These are phyloP conservation scores for Phialocephala sp. DNA, from an alignment of 2,329 filamentous ascomycete genomes.

Conservation along the genomic window DNA sequence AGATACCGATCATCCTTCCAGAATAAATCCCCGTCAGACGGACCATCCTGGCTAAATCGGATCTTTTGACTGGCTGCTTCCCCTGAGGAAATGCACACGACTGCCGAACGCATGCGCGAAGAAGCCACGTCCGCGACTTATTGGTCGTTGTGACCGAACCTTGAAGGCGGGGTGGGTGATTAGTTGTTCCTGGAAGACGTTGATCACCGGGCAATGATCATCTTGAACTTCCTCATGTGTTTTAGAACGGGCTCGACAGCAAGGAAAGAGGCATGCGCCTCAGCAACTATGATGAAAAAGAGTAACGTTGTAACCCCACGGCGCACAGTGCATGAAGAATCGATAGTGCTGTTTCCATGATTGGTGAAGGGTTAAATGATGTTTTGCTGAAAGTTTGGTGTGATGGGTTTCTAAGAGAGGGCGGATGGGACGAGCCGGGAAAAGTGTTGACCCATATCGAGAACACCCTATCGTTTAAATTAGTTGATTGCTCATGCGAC, in stretches of 20 bases:
- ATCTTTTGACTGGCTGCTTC: constrained; percentile 30
- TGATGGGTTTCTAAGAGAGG: background rate
- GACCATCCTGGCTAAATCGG: constrained; percentile 12
- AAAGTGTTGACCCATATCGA: background rate
- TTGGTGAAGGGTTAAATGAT: constrained; percentile 7
- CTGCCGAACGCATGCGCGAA: constrained; percentile 13
- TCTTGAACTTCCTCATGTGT: constrained; percentile 18
- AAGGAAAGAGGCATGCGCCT: constrained; percentile 6
- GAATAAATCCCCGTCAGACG: constrained; percentile 2
- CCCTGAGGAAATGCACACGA: constrained; percentile 23
- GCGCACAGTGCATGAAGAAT: constrained; percentile 12
- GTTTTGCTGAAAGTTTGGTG: background rate
- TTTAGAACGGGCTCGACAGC: constrained; percentile 10
- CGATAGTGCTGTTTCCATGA: constrained; percentile 10
- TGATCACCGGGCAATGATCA: constrained; percentile 22
- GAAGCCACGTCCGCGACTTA: background rate
- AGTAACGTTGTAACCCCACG: constrained; percentile 20
- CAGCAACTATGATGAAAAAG: background rate
- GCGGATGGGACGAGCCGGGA: constrained; percentile 6
- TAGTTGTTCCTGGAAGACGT: constrained; percentile 14
- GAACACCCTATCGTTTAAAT: background rate
- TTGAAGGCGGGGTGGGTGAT: constrained; percentile 17
- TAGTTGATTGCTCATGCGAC: background rate
- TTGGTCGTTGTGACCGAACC: constrained; percentile 17
- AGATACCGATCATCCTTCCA: constrained; percentile 7